Evolutionary conservation across 1,139 yeast genomes (phyloP).

Genomic region (Yamadazyma aaseri): DNA sequence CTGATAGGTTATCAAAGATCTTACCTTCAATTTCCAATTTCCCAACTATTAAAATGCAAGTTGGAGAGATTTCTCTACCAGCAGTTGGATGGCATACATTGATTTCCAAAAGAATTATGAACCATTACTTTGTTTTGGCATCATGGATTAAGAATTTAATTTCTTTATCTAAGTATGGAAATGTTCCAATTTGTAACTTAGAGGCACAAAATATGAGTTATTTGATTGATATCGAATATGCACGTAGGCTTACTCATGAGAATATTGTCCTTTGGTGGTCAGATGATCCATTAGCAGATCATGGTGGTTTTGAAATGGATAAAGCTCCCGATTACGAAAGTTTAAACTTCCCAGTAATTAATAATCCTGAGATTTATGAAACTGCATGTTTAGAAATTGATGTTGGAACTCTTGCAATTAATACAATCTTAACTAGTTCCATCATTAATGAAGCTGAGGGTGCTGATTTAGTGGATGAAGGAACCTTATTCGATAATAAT

Average conservation of each 20-base stretch:
- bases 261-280: slow-evolving; percentile 95
- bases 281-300: slow-evolving; percentile 73
- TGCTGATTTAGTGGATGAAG: slow-evolving; percentile 65
- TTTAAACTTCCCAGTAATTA: slow-evolving; percentile 69
- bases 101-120: slow-evolving; percentile 64
- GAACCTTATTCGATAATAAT: slow-evolving; percentile 36
- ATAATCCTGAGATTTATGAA: slow-evolving; percentile 77
- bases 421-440: slow-evolving; percentile 82
- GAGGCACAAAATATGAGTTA: slow-evolving; percentile 74
- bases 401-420: slow-evolving; percentile 75
- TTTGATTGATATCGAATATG: slow-evolving; percentile 82
- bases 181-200: slow-evolving; percentile 83
- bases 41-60: slow-evolving; percentile 64
- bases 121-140: slow-evolving; percentile 72
- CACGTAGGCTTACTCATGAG: slow-evolving; percentile 65
- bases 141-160: slow-evolving; percentile 72
- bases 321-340: slow-evolving; percentile 51
- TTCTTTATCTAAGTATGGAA: slow-evolving; percentile 66
- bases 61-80: slow-evolving; percentile 59
- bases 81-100: slow-evolving; percentile 85
- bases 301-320: slow-evolving; percentile 81
- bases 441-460: slow-evolving; percentile 90
- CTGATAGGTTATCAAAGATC: slow-evolving; percentile 41
- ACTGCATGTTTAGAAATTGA: slow-evolving; percentile 79
- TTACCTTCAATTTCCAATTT: slow-evolving; percentile 51